Conservation (phyloP, 441 rosid species). For the Gossypium laxum region DNA sequence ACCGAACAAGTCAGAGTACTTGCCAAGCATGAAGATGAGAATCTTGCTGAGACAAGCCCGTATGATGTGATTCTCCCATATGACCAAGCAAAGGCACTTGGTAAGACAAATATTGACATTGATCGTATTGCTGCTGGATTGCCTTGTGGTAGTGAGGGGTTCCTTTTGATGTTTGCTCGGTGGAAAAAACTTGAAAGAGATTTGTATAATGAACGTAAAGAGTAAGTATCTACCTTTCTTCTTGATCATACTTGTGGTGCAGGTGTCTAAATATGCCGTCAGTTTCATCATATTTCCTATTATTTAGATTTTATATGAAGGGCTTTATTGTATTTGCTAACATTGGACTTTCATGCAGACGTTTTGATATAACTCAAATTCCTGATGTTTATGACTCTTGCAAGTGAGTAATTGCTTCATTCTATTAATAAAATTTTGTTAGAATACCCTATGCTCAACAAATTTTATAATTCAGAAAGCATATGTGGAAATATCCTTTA, state of each 20-base stretch:
- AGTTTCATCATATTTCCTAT: slow-evolving; percentile 8
- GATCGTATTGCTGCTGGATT: slow-evolving; percentile 97
- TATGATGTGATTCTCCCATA: slow-evolving; percentile 69
- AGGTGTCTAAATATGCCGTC: background rate
- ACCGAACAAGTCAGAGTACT: slow-evolving; percentile 91
- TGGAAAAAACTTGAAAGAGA: slow-evolving; percentile 99
- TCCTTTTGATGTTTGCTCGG: slow-evolving; percentile 97
- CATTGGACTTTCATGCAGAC: slow-evolving; percentile 49
- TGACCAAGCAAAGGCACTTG: slow-evolving; percentile 99
- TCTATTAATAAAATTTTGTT: background rate
- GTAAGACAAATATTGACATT: slow-evolving; percentile 89
- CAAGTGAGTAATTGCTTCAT: slow-evolving; percentile 67
- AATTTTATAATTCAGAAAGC: background rate
- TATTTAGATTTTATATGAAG: slow-evolving; percentile 1
- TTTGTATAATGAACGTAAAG: slow-evolving; percentile 94
- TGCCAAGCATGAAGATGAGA: slow-evolving; percentile 88
- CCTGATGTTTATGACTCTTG: slow-evolving; percentile 99
- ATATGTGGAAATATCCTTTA: background rate
- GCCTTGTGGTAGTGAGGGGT: slow-evolving; percentile 99
- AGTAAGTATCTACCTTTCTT: slow-evolving; percentile 36
- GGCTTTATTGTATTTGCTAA: slow-evolving; percentile 15
- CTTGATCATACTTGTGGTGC: background rate
- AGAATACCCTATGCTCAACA: background rate
- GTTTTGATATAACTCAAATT: slow-evolving; percentile 95
- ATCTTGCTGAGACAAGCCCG: slow-evolving; percentile 61